phyloP scores from a whole-genome alignment of 176 grass and related monocot species.

The Aechmea fasciata region DNA sequence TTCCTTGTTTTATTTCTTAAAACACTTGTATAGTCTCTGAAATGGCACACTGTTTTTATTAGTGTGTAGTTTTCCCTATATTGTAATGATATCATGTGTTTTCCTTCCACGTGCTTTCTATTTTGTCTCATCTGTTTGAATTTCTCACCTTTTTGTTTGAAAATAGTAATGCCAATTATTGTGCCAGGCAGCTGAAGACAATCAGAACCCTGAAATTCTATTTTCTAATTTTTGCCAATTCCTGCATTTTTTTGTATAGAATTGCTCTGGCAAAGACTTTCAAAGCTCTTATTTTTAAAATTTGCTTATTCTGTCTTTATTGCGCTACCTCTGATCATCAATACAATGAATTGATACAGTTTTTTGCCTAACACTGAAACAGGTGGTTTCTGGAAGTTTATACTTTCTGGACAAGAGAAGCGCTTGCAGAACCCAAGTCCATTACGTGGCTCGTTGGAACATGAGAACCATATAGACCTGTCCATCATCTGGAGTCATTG shows the following conservation, averaged over 20 bases:
- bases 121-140: background rate
- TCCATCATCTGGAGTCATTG: background rate
- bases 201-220: background rate
- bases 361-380: too few relatives aligned
- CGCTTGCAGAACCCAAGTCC: background rate
- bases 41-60: background rate
- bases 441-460: background rate
- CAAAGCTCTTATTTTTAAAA: background rate
- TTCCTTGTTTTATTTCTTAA: background rate
- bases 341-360: background rate
- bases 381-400: background rate
- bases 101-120: background rate
- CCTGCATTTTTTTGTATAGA: background rate
- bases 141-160: background rate
- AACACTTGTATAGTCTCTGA: background rate
- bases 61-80: background rate
- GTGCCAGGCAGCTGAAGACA: background rate
- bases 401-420: background rate
- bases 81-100: conserved; percentile 1
- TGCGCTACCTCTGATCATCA: background rate
- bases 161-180: background rate
- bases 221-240: background rate
- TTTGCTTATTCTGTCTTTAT: background rate
- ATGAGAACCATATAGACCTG: background rate
- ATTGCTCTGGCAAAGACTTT: background rate